Evolutionary conservation across 208 protist species (phyloP).

Genomic region (Tritrichomonas foetus): DNA sequence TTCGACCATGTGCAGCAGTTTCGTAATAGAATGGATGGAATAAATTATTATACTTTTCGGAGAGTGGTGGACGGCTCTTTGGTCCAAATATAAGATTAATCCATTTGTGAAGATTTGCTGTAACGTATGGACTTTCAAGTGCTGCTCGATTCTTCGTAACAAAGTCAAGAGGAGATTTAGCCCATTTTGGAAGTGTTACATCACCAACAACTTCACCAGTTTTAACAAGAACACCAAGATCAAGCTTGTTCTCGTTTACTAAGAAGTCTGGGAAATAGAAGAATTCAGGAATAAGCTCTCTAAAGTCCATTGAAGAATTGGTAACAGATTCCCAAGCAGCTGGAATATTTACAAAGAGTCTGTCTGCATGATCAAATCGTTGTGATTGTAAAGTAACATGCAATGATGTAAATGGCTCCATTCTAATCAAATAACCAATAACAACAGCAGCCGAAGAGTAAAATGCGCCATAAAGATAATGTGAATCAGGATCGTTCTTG

Average conservation of each 20-base stretch:
- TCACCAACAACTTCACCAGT: conserved; percentile 30
- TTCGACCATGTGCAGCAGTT: not conserved
- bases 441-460: conserved; percentile 50
- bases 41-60: not conserved
- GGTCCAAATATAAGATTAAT: conserved; percentile 71
- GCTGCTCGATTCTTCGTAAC: conserved; percentile 56
- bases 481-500: not conserved
- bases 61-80: conserved; percentile 49
- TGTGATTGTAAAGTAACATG: conserved; percentile 46
- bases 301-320: not conserved
- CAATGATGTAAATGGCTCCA: conserved; percentile 51
- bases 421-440: conserved; percentile 48
- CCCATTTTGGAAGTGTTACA: conserved; percentile 51
- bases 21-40: conserved; percentile 5
- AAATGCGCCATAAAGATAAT: conserved; percentile 37
- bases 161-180: conserved; percentile 51
- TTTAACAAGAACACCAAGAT: conserved; percentile 53
- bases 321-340: not conserved
- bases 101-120: conserved; percentile 60
- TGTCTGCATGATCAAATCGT: not conserved
- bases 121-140: conserved; percentile 61
- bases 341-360: not conserved
- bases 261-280: conserved; percentile 64
- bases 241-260: conserved; percentile 52
- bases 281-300: conserved; percentile 64